Conservation (phyloP, 2,329 filamentous ascomycete species). For the Beauveria sp. region DNA sequence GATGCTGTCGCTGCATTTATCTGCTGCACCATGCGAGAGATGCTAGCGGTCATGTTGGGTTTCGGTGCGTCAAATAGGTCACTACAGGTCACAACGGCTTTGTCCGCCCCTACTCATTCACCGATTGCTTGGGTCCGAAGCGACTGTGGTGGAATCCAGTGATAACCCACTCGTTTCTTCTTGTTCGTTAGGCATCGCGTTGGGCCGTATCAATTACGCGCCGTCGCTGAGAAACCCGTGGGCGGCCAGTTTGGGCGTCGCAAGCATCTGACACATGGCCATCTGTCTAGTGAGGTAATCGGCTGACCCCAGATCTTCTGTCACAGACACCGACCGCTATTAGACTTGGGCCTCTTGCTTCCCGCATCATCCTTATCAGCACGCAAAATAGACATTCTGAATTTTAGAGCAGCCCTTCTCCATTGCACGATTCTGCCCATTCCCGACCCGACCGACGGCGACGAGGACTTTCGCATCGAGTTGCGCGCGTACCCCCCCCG, state of each 20-base stretch:
- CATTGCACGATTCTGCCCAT: not conserved
- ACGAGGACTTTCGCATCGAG: not conserved
- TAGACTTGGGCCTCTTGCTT: not conserved
- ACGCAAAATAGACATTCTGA: not conserved
- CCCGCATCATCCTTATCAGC: not conserved
- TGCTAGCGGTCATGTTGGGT: not conserved
- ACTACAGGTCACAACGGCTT: not conserved
- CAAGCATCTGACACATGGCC: slow-evolving; percentile 3
- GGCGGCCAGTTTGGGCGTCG: not conserved
- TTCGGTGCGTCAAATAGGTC: not conserved
- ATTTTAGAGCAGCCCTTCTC: not conserved
- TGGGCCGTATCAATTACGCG: not conserved
- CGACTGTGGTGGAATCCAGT: not conserved
- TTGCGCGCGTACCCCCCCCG: not conserved
- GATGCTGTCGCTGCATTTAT: not conserved
- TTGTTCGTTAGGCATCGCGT: not conserved
- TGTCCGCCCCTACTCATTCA: not conserved
- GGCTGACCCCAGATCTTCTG: slow-evolving; percentile 2
- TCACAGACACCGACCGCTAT: not conserved
- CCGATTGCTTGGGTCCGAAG: not conserved
- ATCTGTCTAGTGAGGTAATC: not conserved
- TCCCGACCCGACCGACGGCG: not conserved
- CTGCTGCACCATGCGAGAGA: not conserved
- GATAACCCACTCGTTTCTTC: not conserved
- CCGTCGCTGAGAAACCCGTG: not conserved